Conservation (phyloP, 1,284 basidiomycete species). For the Apiotrichum sp. region DNA sequence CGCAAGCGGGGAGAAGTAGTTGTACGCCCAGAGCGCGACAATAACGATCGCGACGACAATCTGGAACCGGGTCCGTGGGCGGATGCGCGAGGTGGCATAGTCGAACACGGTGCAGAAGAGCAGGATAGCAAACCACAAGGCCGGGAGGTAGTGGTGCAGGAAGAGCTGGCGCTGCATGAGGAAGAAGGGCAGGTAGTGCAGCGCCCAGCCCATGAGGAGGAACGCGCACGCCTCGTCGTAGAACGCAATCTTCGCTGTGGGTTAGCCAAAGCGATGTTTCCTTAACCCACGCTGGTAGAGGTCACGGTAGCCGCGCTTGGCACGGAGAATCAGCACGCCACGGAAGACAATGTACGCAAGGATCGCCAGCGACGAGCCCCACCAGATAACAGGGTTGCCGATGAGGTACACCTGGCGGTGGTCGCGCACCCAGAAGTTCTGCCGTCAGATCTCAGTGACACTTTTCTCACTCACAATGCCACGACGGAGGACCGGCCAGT, state of each 20-base stretch:
- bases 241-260: slow-evolving; percentile 75
- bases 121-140: slow-evolving; percentile 88
- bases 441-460: not conserved
- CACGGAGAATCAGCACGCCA: slow-evolving; percentile 74
- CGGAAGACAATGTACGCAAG: slow-evolving; percentile 62
- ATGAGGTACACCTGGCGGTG: slow-evolving; percentile 91
- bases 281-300: slow-evolving; percentile 72
- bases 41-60: slow-evolving; percentile 67
- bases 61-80: slow-evolving; percentile 70
- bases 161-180: slow-evolving; percentile 94
- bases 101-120: slow-evolving; percentile 76
- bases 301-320: slow-evolving; percentile 84
- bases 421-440: slow-evolving; percentile 96
- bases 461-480: slow-evolving; percentile 57
- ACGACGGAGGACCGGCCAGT: slow-evolving; percentile 81
- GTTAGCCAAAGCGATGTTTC: not conserved
- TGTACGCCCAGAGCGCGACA: slow-evolving; percentile 71
- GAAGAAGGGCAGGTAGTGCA: slow-evolving; percentile 96
- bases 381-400: slow-evolving; percentile 93
- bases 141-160: slow-evolving; percentile 94
- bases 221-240: slow-evolving; percentile 89
- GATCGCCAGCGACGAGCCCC: slow-evolving; percentile 68
- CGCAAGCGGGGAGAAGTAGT: slow-evolving; percentile 70
- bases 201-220: slow-evolving; percentile 84
- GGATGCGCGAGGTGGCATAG: slow-evolving; percentile 68